Evolutionary conservation across 495 filamentous ascomycete species (phyloP).

Genomic region (Hypoxylon cercidicola): DNA sequence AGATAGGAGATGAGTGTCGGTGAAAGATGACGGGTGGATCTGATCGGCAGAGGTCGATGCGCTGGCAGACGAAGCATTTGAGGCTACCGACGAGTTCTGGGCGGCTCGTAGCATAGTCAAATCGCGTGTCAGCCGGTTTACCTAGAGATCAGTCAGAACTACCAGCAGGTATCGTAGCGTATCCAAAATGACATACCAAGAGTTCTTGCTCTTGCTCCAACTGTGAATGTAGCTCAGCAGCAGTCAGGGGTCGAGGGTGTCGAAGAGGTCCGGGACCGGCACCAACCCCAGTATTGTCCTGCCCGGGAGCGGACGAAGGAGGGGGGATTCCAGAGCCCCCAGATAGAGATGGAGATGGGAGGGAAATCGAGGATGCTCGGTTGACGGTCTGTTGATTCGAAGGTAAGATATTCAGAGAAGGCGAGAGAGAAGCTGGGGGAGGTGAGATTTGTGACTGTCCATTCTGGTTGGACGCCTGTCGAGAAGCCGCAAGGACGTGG

Average conservation of each 20-base stretch:
- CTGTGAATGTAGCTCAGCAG: slow-evolving; percentile 85
- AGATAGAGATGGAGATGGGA: slow-evolving; percentile 62
- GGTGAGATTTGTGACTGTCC: slow-evolving; percentile 41
- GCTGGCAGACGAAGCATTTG: slow-evolving; percentile 78
- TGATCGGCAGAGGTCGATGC: slow-evolving; percentile 53
- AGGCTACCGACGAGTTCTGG: slow-evolving; percentile 82
- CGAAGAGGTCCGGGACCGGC: slow-evolving; percentile 76
- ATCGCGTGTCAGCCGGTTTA: slow-evolving; percentile 91
- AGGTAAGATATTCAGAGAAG: slow-evolving; percentile 60
- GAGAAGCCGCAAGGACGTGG: slow-evolving; percentile 51
- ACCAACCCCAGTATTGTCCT: slow-evolving; percentile 67
- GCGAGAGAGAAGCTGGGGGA: slow-evolving; percentile 43
- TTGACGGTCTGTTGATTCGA: slow-evolving; percentile 64
- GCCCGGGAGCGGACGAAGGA: slow-evolving; percentile 36
- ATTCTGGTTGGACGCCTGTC: slow-evolving; percentile 41
- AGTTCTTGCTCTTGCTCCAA: slow-evolving; percentile 95
- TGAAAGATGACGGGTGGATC: slow-evolving; percentile 48
- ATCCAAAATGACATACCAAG: slow-evolving; percentile 68
- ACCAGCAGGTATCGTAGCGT: neutral
- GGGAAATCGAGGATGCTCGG: slow-evolving; percentile 57
- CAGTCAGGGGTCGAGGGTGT: slow-evolving; percentile 85
- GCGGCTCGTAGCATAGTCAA: slow-evolving; percentile 80
- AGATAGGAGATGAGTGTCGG: slow-evolving; percentile 46
- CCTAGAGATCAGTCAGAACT: slow-evolving; percentile 59
- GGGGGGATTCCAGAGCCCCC: slow-evolving; percentile 51